These are phyloP conservation scores for Saxophila tyrrhenica DNA, from an alignment of 495 filamentous ascomycete species.

Conservation along the genomic window DNA sequence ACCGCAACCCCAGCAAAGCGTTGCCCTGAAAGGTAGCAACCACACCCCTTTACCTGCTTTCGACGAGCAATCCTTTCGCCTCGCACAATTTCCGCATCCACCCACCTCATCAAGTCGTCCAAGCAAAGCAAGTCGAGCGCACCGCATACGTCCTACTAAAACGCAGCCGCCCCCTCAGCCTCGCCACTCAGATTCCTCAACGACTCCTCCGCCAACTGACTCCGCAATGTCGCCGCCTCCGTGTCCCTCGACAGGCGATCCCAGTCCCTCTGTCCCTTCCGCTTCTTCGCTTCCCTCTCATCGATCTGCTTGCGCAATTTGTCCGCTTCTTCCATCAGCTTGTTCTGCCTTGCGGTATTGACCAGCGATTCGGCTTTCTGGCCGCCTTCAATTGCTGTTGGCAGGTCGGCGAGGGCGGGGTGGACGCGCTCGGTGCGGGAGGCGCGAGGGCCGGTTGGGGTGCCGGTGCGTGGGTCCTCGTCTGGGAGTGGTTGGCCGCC, in stretches of 20 bases:
- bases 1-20: no score
- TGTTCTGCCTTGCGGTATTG: slow-evolving; percentile 22
- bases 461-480: background rate
- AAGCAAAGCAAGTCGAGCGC: background rate
- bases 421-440: background rate
- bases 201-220: slow-evolving; percentile 51
- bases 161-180: slow-evolving; percentile 21
- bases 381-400: slow-evolving; percentile 43
- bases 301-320: slow-evolving; percentile 43
- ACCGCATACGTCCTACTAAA: slow-evolving; percentile 2
- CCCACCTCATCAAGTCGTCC: background rate
- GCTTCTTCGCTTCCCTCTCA: slow-evolving; percentile 44
- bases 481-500: slow-evolving; percentile 18
- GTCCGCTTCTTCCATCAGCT: slow-evolving; percentile 44
- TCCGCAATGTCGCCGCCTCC: slow-evolving; percentile 45
- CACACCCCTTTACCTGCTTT: no score
- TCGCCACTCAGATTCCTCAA: slow-evolving; percentile 47
- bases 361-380: slow-evolving; percentile 36
- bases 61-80: no score
- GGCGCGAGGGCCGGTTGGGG: slow-evolving; percentile 11
- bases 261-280: slow-evolving; percentile 46
- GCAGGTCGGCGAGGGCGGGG: slow-evolving; percentile 42
- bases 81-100: no score
- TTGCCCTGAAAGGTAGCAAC: no score
- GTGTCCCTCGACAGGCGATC: slow-evolving; percentile 47